phyloP scores from a whole-genome alignment of 2,329 filamentous ascomycete genomes.

The Saccharata proteae region DNA sequence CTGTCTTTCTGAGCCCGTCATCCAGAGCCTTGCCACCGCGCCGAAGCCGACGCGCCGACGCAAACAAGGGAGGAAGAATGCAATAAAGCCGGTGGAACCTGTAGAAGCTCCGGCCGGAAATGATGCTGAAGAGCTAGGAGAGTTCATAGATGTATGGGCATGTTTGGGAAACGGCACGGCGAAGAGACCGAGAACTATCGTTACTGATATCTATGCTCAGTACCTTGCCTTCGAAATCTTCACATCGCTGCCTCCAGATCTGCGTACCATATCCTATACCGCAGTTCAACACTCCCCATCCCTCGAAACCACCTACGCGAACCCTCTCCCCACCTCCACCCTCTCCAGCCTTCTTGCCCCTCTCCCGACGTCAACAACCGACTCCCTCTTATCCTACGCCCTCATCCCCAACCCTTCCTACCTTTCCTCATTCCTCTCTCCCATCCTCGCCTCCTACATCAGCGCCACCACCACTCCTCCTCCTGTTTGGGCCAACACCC shows the following conservation, averaged over 20 bases:
- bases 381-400: slow-evolving; percentile 56
- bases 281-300: slow-evolving; percentile 36
- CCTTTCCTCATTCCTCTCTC: slow-evolving; percentile 45
- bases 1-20: slow-evolving; percentile 56
- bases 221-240: slow-evolving; percentile 65
- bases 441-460: slow-evolving; percentile 53
- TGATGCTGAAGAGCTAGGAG: slow-evolving; percentile 57
- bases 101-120: slow-evolving; percentile 10
- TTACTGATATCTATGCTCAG: slow-evolving; percentile 18
- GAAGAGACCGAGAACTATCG: neutral
- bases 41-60: slow-evolving; percentile 35
- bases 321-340: slow-evolving; percentile 42
- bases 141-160: slow-evolving; percentile 56
- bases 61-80: slow-evolving; percentile 27
- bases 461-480: slow-evolving; percentile 46
- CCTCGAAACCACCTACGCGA: slow-evolving; percentile 44
- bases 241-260: slow-evolving; percentile 45
- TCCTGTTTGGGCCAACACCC: slow-evolving; percentile 49
- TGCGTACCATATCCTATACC: slow-evolving; percentile 52
- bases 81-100: slow-evolving; percentile 17
- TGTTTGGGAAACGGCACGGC: neutral
- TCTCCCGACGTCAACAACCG: slow-evolving; percentile 49
- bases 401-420: slow-evolving; percentile 38
- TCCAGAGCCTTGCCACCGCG: slow-evolving; percentile 45
- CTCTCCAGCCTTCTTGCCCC: slow-evolving; percentile 40